Evolutionary conservation across 75 land plant species (phyloP).

Genomic region (Larix kaempferi): DNA sequence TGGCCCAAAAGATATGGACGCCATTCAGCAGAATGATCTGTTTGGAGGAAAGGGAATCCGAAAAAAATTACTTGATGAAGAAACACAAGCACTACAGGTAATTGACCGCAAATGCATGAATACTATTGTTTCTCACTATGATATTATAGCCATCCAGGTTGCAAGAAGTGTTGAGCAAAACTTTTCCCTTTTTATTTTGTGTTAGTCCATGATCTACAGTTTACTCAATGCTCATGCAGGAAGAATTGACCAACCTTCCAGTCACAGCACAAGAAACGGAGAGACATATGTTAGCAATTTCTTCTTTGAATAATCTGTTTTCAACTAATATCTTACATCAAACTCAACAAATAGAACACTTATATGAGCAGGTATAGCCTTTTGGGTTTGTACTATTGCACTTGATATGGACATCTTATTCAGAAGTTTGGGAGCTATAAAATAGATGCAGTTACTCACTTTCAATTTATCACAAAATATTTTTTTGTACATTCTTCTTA

Average conservation of each 20-base stretch:
- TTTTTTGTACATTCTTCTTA: neutral
- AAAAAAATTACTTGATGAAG: slow-evolving; percentile 73
- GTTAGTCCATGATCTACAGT: neutral
- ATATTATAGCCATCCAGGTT: no score
- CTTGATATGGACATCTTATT: neutral
- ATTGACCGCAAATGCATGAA: neutral
- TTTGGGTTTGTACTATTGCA: neutral
- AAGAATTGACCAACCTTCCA: slow-evolving; percentile 67
- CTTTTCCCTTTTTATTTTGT: neutral
- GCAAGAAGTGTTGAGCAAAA: no score
- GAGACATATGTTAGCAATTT: slow-evolving; percentile 92
- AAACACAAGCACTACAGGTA: slow-evolving; percentile 97
- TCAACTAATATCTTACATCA: slow-evolving; percentile 90
- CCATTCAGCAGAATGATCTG: slow-evolving; percentile 15
- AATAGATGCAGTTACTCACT: neutral
- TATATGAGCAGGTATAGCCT: slow-evolving; percentile 71
- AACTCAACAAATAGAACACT: slow-evolving; percentile 77
- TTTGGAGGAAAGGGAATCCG: slow-evolving; percentile 34
- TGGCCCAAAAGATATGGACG: slow-evolving; percentile 9
- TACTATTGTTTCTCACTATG: no score
- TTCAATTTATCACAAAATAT: neutral
- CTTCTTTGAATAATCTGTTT: slow-evolving; percentile 87
- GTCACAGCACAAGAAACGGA: slow-evolving; percentile 88
- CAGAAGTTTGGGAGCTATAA: neutral
- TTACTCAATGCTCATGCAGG: slow-evolving; percentile 33